These are phyloP conservation scores for Trichoderma guizhouense DNA, from an alignment of 2,329 filamentous ascomycete species.

Conservation along the genomic window DNA sequence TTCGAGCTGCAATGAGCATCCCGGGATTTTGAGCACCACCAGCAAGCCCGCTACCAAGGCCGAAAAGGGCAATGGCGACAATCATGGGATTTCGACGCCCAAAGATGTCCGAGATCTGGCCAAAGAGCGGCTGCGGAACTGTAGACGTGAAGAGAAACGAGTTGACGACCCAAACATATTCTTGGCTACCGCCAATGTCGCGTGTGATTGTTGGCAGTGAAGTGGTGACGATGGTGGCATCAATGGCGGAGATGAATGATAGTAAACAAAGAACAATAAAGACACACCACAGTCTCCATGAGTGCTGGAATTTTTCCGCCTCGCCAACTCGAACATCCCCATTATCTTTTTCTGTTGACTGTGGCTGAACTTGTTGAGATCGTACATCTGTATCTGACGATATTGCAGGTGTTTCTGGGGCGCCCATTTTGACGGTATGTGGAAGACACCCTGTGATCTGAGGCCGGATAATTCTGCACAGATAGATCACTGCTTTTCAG, in stretches of 20 bases:
- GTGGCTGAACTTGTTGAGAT: neutral
- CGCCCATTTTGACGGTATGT: neutral
- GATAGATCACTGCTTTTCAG: neutral
- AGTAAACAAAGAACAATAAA: constrained; percentile 4
- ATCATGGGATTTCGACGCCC: constrained; percentile 45
- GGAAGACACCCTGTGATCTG: neutral
- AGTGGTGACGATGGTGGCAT: constrained; percentile 2
- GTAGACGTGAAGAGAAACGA: constrained; percentile 1
- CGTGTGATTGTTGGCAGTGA: neutral
- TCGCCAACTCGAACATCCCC: neutral
- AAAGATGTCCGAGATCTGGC: constrained; percentile 51
- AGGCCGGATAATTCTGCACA: neutral
- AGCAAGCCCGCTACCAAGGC: constrained; percentile 47
- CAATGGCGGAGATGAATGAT: neutral
- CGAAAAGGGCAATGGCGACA: constrained; percentile 43
- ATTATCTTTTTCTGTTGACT: neutral
- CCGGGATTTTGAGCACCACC: constrained; percentile 39
- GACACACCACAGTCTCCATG: constrained; percentile 2
- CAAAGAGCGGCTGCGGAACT: constrained; percentile 43
- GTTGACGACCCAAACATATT: constrained; percentile 4
- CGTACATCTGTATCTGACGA: neutral
- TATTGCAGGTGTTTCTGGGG: neutral
- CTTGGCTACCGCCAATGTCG: neutral
- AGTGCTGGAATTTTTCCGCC: neutral
- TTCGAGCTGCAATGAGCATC: constrained; percentile 42